Base-by-base conservation (phyloP, 2,329 filamentous ascomycete species). In the Scedosporium dehoogii region DNA sequence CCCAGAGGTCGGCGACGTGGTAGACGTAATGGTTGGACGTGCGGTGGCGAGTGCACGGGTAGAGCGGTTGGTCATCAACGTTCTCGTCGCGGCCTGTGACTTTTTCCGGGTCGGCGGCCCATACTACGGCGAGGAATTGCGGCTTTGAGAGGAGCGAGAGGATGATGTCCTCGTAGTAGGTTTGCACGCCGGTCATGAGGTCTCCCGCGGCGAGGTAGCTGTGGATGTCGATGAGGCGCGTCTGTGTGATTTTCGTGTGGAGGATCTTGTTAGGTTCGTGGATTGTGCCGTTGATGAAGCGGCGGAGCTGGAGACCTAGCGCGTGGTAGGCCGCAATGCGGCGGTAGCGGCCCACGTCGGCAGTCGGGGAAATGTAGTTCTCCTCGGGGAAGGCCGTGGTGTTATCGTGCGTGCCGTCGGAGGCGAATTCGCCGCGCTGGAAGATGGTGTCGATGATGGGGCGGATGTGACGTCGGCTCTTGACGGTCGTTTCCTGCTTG, bases 221-320 rank as follows among this genome's bases (percentile, higher is more conserved):
- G 16, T 67, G 69, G 46, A 61, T 69, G 62, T 74, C 69, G n/a
- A 79, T 68, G 4, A 80, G 68, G 25, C 72, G 71, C 2, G 77
- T 79, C 61, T 75, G 74, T 5, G 74, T 69, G 9, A 75, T 70
- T 21, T 73, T 69, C 0, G 72, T 72, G 60, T 67, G 67, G 12
- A 65, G 68, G 27, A 71, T 66, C 12, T 66, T 62, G 33, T 69
- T 62, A 6, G 68, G 64, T 9, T 67, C 59, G 14, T 67, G 62
- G 58, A 74, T 66, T 23, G 69, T 71, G 21, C 73, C 74, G 56
- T 71, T 67, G 23, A 74, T 18, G 38, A 71, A 69, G 6, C 63
- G 21, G 23, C 73, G 72, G 16, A 74, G 56, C 25, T 69, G 67
- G 12, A 38, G 48, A 1, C 71, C 73, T 33, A 75, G 66, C 12